Percentiles rank a stretch among this genome's conserved stretches.
Evolutionary conservation across 768 basidiomycete genomes (phyloP).

Genomic region (Pleurotus cornucopiae): DNA sequence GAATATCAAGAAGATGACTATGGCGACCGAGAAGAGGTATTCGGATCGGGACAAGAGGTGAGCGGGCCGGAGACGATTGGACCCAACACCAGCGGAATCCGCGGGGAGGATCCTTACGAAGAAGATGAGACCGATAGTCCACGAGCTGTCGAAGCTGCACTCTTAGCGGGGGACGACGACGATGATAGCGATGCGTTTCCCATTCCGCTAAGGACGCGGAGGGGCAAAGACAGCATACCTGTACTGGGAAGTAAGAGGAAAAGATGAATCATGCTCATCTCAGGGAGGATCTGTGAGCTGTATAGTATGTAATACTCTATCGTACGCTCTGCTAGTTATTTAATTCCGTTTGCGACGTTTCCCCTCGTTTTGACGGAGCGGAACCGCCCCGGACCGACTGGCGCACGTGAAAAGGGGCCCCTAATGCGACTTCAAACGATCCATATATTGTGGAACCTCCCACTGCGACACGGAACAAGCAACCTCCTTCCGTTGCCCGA

Average conservation of each 20-base stretch:
- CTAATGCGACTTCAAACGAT: slow-evolving; percentile 7
- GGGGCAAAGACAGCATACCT: slow-evolving; percentile 48
- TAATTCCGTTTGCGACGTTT: too few relatives aligned
- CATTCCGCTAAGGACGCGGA: slow-evolving; percentile 65
- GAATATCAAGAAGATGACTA: slow-evolving; percentile 55
- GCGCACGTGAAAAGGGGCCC: slow-evolving; percentile 8
- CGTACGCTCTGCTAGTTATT: background rate
- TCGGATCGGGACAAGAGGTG: slow-evolving; percentile 49
- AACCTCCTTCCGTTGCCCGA: slow-evolving; percentile 8
- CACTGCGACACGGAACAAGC: slow-evolving; percentile 7
- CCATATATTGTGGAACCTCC: slow-evolving; percentile 1
- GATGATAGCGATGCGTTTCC: slow-evolving; percentile 76
- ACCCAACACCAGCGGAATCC: slow-evolving; percentile 61
- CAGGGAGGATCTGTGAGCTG: background rate
- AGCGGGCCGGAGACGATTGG: slow-evolving; percentile 46
- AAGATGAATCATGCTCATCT: slow-evolving; percentile 33
- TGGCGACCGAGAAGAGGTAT: slow-evolving; percentile 46
- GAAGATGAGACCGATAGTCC: background rate
- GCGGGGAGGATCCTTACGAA: slow-evolving; percentile 32
- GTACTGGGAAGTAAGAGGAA: slow-evolving; percentile 61
- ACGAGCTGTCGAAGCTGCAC: background rate
- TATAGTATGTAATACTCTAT: background rate
- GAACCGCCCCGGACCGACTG: background rate
- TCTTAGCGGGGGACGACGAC: slow-evolving; percentile 42
- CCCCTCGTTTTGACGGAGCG: background rate